Evolutionary conservation across 192 early-diverging fungal species (phyloP).

Genomic region (Linnemannia zychae): DNA sequence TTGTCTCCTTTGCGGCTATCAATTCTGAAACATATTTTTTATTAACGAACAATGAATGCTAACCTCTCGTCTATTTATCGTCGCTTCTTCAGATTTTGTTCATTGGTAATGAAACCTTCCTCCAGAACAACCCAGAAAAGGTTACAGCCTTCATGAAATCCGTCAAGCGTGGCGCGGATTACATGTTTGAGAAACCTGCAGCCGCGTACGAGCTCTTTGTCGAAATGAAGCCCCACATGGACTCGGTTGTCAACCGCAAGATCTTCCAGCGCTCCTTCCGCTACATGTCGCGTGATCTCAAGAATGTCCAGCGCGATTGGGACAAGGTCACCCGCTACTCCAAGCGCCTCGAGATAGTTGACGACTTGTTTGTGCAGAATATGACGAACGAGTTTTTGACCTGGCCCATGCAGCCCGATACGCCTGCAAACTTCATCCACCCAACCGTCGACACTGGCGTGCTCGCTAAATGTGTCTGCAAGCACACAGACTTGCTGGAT

Average conservation of each 20-base stretch:
- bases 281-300: slow-evolving; percentile 70
- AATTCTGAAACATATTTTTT: background rate
- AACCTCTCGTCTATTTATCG: background rate
- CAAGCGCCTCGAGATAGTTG: slow-evolving; percentile 70
- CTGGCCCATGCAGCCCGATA: slow-evolving; percentile 50
- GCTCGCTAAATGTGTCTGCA: slow-evolving; percentile 29
- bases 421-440: slow-evolving; percentile 33
- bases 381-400: slow-evolving; percentile 72
- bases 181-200: slow-evolving; percentile 66
- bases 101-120: slow-evolving; percentile 73
- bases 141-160: slow-evolving; percentile 68
- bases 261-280: slow-evolving; percentile 73
- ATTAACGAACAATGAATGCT: background rate
- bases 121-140: slow-evolving; percentile 68
- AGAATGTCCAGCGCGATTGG: slow-evolving; percentile 76
- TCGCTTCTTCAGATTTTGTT: slow-evolving; percentile 61
- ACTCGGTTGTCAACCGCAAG: slow-evolving; percentile 63
- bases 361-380: slow-evolving; percentile 69
- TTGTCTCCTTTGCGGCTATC: background rate
- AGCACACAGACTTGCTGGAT: background rate
- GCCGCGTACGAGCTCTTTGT: slow-evolving; percentile 65
- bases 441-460: slow-evolving; percentile 58
- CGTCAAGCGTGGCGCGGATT: slow-evolving; percentile 63
- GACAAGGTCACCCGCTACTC: slow-evolving; percentile 73
- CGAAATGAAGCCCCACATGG: slow-evolving; percentile 73